phyloP scores from a whole-genome alignment of 768 basidiomycete genomes.

The Rhizopogon vulgaris region DNA sequence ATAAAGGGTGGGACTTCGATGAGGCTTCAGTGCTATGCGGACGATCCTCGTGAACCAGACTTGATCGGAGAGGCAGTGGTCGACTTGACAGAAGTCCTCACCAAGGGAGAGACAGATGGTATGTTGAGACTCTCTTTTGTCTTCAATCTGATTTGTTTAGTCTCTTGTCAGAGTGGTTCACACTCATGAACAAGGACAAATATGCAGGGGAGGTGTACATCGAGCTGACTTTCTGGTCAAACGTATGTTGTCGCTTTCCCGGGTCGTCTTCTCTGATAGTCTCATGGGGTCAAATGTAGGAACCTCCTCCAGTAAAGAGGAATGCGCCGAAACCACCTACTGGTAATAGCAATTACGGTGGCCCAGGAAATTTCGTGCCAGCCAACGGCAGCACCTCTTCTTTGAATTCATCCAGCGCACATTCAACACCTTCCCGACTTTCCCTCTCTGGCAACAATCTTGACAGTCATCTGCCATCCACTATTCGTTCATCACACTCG shows the following conservation, averaged over 20 bases:
- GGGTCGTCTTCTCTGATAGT: constrained; percentile 2
- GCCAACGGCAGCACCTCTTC: constrained; percentile 28
- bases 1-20: constrained; percentile 73
- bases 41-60: constrained; percentile 92
- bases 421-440: constrained; percentile 6
- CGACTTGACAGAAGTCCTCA: constrained; percentile 83
- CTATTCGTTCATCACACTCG: constrained; percentile 57
- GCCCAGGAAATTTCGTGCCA: constrained; percentile 71
- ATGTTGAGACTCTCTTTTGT: constrained; percentile 21
- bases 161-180: constrained; percentile 79
- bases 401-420: constrained; percentile 17
- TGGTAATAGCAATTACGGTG: constrained; percentile 62
- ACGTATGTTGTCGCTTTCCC: constrained; percentile 42
- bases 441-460: constrained; percentile 23
- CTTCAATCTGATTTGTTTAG: constrained; percentile 10
- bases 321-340: constrained; percentile 41
- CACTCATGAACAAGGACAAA: constrained; percentile 82
- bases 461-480: constrained; percentile 53
- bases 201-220: constrained; percentile 95
- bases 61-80: constrained; percentile 89
- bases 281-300: constrained; percentile 36
- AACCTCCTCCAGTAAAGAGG: constrained; percentile 74
- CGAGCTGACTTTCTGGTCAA: constrained; percentile 96
- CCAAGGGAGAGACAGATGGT: constrained; percentile 97
- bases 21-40: constrained; percentile 86